Evolutionary conservation across 1,284 basidiomycete species (phyloP), one percentile per base, ranked within the genome.

Genomic region (Afroboletus lepidellus): DNA sequence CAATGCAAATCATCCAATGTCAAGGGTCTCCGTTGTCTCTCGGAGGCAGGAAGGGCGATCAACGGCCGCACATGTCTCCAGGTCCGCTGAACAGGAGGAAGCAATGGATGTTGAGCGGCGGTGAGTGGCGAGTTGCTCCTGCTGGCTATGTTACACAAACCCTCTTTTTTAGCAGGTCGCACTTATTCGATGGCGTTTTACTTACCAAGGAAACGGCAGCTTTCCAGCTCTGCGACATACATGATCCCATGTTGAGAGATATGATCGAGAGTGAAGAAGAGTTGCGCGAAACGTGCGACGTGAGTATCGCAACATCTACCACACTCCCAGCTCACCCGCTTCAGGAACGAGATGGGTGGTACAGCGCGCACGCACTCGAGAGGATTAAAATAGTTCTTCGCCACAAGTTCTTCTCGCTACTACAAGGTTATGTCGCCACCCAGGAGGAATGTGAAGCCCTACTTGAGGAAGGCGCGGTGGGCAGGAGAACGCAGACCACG

Each of bases 221-320:
- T 18, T 99, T 93, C 70, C 95, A 98, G 69, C 76, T 99, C 7
- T 91, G 90, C 68, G 96, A 99, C 69, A 90, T 99, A 55, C 72
- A 77, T 11, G 97, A 98, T 67, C 83, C 85, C 1, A 83, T 93
- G 78, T 72, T 96, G 46, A 81, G 81, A 57, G 76, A 77, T 42
- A 86, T 94, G 79, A 90, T 97, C 52, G 79, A 90, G 56, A 83
- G 88, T 57, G 78, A 82, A 5, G 77, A 81, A 13, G 83, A 81
- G 30, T 71, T 90, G 24, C 78, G 83, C 30, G 84, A 87, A 55
- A 76, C 72, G 18, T 91, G 88, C 64, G 77, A 91, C 69, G 91
- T 92, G 58, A 56, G 86, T 75, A 30, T 41, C 24, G 9, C 23
- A 8, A 41, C 32, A 11, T 34, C 25, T 39, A 6, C 41, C 12